Conservation (phyloP, 139 green algal species). For the Dunaliella primolecta region DNA sequence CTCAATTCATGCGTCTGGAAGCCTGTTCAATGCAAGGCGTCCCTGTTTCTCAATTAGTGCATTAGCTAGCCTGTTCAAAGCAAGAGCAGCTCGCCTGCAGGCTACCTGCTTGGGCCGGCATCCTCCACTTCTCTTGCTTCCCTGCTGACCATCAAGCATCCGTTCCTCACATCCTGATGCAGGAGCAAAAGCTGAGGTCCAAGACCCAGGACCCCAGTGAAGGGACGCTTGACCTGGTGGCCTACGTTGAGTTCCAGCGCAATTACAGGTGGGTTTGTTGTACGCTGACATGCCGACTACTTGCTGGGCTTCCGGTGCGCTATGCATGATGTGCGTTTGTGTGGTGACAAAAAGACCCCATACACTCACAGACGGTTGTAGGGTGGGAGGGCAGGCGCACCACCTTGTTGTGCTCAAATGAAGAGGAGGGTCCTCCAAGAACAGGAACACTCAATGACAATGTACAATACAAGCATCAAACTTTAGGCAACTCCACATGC, state of each 20-base stretch:
- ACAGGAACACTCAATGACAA: too few relatives aligned
- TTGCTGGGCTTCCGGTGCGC: background rate
- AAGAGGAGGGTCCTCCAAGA: background rate
- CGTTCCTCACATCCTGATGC: background rate
- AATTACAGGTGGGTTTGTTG: conserved; percentile 28
- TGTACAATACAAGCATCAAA: too few relatives aligned
- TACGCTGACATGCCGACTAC: background rate
- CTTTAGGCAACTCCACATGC: background rate
- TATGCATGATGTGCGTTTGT: background rate
- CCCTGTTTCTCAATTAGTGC: too few relatives aligned
- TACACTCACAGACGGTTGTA: too few relatives aligned
- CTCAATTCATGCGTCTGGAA: too few relatives aligned
- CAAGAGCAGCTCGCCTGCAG: too few relatives aligned
- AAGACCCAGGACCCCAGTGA: conserved; percentile 33
- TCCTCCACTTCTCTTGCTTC: background rate
- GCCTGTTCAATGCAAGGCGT: too few relatives aligned
- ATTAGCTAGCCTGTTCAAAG: too few relatives aligned
- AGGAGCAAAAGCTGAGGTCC: conserved; percentile 24
- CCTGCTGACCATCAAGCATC: background rate
- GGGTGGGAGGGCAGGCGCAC: too few relatives aligned
- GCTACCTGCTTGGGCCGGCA: too few relatives aligned
- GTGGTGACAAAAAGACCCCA: too few relatives aligned
- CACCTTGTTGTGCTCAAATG: too few relatives aligned
- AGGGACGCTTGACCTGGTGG: conserved; percentile 32
- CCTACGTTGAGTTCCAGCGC: conserved; percentile 35